Conservation (phyloP, 371 early-diverging fungal species). For the Mucor circinelloides region DNA sequence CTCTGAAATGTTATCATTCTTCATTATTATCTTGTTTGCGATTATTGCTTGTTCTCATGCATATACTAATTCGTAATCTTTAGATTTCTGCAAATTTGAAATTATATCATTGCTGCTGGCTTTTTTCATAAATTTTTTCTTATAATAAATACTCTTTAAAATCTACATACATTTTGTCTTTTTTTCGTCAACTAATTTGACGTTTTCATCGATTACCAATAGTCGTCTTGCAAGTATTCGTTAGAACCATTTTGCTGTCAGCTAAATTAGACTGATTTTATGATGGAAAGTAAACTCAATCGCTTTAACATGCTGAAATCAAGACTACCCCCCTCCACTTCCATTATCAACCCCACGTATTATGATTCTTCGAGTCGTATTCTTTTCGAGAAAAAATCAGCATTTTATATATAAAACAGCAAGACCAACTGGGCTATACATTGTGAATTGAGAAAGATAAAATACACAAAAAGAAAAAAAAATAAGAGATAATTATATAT, state of each 20-base stretch:
- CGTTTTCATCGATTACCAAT: background rate
- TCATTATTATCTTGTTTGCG: background rate
- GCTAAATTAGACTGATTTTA: background rate
- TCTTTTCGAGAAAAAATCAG: background rate
- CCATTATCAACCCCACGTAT: background rate
- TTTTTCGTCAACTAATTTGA: background rate
- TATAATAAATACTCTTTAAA: background rate
- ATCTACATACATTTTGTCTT: background rate
- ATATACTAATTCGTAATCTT: background rate
- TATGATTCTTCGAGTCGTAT: background rate
- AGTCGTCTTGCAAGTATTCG: background rate
- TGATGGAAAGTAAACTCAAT: background rate
- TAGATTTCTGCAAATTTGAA: background rate
- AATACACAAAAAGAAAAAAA: slow-evolving; percentile 10
- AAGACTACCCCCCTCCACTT: background rate
- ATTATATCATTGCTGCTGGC: background rate
- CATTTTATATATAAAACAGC: slow-evolving; percentile 11
- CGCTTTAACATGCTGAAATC: background rate
- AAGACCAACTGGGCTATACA: slow-evolving; percentile 5
- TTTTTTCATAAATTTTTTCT: background rate
- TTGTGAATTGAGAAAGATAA: slow-evolving; percentile 14
- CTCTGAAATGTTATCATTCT: slow-evolving; percentile 15
- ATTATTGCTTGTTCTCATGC: no score
- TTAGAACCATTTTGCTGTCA: background rate
- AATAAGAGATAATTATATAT: slow-evolving; percentile 4